Evolutionary conservation across 1,284 basidiomycete genomes (phyloP).

Genomic region (Cutaneotrichosporon cavernicola): DNA sequence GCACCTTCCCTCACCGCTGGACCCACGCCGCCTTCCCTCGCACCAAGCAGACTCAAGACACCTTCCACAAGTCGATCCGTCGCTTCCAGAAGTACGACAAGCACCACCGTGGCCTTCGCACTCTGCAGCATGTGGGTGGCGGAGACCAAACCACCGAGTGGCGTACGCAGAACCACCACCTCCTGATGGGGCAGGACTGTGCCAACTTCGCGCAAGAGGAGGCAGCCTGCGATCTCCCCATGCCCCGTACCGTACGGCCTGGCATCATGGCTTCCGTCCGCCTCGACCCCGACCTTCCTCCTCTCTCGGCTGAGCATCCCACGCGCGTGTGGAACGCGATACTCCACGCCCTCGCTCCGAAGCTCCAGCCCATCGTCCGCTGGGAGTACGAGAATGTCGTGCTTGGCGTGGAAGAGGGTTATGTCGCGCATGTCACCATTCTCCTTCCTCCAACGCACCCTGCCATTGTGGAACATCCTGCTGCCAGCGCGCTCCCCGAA

Average conservation of each 20-base stretch:
- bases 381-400: constrained; percentile 34
- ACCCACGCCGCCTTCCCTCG: too few species aligned
- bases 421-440: constrained; percentile 33
- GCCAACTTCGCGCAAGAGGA: not conserved
- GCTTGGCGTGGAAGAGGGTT: constrained; percentile 5
- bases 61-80: not conserved
- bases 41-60: not conserved
- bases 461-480: constrained; percentile 23
- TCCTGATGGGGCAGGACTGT: constrained; percentile 10
- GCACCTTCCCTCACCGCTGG: too few species aligned
- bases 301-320: constrained; percentile 38
- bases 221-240: constrained; percentile 16
- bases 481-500: constrained; percentile 23
- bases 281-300: constrained; percentile 30
- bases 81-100: not conserved
- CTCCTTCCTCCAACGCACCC: constrained; percentile 39
- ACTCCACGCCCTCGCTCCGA: constrained; percentile 31
- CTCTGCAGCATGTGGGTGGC: not conserved
- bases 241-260: constrained; percentile 14
- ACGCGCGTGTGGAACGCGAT: constrained; percentile 42
- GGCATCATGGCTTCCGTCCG: not conserved
- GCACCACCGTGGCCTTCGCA: not conserved
- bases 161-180: constrained; percentile 13
- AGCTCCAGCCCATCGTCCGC: constrained; percentile 37
- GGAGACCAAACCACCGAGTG: constrained; percentile 10